phyloP scores from a whole-genome alignment of 208 protist genomes.

The Trypanosoma avium region DNA sequence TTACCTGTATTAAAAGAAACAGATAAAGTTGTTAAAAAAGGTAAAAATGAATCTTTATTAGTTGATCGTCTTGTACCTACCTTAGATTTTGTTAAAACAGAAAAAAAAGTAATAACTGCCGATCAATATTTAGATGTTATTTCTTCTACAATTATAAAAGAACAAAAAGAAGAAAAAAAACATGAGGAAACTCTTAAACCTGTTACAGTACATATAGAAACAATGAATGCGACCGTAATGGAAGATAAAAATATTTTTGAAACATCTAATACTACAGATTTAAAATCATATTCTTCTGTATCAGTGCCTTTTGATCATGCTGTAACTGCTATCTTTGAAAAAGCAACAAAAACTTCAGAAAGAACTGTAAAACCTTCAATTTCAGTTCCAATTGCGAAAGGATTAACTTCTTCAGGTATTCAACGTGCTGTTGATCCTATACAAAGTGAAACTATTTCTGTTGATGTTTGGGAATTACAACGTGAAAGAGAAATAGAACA shows the following conservation, averaged over 20 bases:
- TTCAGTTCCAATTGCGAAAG: slow-evolving; percentile 19
- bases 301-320: slow-evolving; percentile 14
- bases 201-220: not conserved
- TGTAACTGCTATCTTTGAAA: slow-evolving; percentile 10
- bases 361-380: slow-evolving; percentile 28
- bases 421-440: not conserved
- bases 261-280: not conserved
- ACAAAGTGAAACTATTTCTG: slow-evolving; percentile 40
- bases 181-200: not conserved
- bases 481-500: slow-evolving; percentile 76
- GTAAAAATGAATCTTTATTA: slow-evolving; percentile 18
- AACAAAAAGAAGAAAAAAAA: not conserved
- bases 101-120: too few species aligned
- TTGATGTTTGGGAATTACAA: slow-evolving; percentile 84
- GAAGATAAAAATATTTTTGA: slow-evolving; percentile 32
- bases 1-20: not conserved
- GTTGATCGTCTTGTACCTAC: slow-evolving; percentile 1
- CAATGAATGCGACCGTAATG: slow-evolving; percentile 7
- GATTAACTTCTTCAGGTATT: not conserved
- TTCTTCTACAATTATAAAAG: too few species aligned
- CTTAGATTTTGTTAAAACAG: slow-evolving; percentile 4
- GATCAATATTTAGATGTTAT: too few species aligned
- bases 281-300: too few species aligned
- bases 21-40: too few species aligned
- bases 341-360: not conserved